These are phyloP conservation scores for Cochlearia excelsa DNA, from an alignment of 345 rosid genomes.

Conservation along the genomic window DNA sequence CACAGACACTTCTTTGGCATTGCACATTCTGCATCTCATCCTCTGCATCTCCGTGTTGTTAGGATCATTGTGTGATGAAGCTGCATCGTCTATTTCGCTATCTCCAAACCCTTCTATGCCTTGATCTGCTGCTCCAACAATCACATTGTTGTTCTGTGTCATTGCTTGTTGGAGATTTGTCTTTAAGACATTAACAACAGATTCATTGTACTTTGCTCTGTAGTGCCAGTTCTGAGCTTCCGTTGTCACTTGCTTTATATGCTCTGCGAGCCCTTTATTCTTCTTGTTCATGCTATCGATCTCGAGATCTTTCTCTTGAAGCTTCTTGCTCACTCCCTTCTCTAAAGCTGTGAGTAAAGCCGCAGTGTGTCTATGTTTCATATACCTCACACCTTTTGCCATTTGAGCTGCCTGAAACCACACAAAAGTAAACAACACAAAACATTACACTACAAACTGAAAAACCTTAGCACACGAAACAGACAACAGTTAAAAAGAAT, in stretches of 20 bases:
- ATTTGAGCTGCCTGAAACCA: constrained; percentile 53
- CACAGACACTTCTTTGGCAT: constrained; percentile 48
- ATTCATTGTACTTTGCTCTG: constrained; percentile 68
- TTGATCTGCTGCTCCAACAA: constrained; percentile 32
- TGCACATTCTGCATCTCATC: constrained; percentile 54
- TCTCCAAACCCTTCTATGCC: constrained; percentile 77
- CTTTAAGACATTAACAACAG: constrained; percentile 57
- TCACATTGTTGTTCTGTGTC: constrained; percentile 40
- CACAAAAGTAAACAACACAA: constrained; percentile 4
- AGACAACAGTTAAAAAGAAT: background rate
- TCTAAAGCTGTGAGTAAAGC: constrained; percentile 56
- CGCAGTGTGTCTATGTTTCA: constrained; percentile 51
- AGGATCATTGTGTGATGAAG: constrained; percentile 45
- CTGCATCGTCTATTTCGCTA: constrained; percentile 62
- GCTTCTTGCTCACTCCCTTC: constrained; percentile 51
- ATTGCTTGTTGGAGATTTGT: constrained; percentile 61
- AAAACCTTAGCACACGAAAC: background rate
- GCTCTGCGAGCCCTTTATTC: constrained; percentile 62
- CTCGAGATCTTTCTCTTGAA: constrained; percentile 62
- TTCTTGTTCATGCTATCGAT: constrained; percentile 55
- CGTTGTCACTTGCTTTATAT: constrained; percentile 47
- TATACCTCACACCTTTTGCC: constrained; percentile 51
- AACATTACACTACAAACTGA: constrained; percentile 9
- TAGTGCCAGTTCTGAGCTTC: constrained; percentile 71
- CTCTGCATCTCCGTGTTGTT: constrained; percentile 38